Evolutionary conservation across 495 filamentous ascomycete genomes (phyloP), one percentile per base, ranked within the genome.

Genomic region (Neurospora sp.): DNA sequence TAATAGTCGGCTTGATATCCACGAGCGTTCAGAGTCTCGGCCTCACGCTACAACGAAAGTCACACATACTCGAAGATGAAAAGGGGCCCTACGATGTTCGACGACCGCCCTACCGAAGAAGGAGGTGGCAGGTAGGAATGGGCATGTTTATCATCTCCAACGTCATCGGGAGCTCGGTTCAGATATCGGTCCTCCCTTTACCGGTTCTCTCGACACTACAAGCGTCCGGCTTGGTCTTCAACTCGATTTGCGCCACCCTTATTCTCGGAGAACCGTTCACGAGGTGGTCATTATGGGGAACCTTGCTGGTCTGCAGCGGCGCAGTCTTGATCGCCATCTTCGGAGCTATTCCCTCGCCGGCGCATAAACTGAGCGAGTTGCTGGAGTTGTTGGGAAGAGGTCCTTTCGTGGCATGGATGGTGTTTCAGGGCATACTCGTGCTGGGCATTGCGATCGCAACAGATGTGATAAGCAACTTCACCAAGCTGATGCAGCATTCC

Each of bases 121-220:
- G 96, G 80, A 88, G 94, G 87, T 99, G 96, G 96, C 96, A 99
- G 91, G 83, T 98, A 73, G 96, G 96, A 71, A 98, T 99, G 93
- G 87, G 90, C 76, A 97, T 99, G 90, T 99, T 98, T 84, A 89
- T 99, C 74, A 84, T 97, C 70, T 90, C 95, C 75, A 99, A 99
- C 77, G 87, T 99, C 72, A 86, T 98, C 71, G 96, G 96, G 31
- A 97, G 94, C 81, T 94, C 93, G 5, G 96, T 99, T 74, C 96
- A 99, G 79, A 98, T 99, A 79, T 98, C 96, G 7, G 98, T 94
- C 6, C 87, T 99, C 66, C 96, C 96, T 3, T 86, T 99, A 20
- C 96, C 97, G 5, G 94, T 99, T 14, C 87, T 99, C 23, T 98
- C 95, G 39, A 97, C 96, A 0, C 86, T 99, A 27, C 96, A 99